Evolutionary conservation across 805 yeast genomes (phyloP).

Genomic region (Metschnikowia dekortorum): DNA sequence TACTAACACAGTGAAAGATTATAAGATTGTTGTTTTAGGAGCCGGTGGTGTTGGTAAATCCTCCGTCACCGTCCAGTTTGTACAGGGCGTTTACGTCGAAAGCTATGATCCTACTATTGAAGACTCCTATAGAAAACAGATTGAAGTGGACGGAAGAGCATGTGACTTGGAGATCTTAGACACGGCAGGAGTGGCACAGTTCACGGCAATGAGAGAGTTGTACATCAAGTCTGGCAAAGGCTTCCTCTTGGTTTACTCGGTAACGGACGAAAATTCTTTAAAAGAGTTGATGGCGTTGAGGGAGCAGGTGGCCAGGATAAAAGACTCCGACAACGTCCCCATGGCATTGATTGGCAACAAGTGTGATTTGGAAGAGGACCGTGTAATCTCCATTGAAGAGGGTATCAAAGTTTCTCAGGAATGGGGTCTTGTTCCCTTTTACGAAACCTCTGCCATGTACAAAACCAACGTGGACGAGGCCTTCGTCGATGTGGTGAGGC

Average conservation of each 20-base stretch:
- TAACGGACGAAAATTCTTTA: slow-evolving; percentile 60
- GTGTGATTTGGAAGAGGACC: slow-evolving; percentile 72
- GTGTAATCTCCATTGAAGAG: slow-evolving; percentile 73
- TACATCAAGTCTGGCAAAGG: slow-evolving; percentile 86
- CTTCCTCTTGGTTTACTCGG: slow-evolving; percentile 54
- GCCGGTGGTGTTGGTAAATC: slow-evolving; percentile 98
- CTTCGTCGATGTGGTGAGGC: slow-evolving; percentile 82
- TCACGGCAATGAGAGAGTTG: slow-evolving; percentile 90
- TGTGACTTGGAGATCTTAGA: slow-evolving; percentile 72
- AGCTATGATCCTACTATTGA: slow-evolving; percentile 96
- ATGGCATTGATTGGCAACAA: slow-evolving; percentile 91
- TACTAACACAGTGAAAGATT: slow-evolving; percentile 45
- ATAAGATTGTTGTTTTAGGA: slow-evolving; percentile 86
- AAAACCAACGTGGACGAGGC: slow-evolving; percentile 88
- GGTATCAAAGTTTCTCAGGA: slow-evolving; percentile 78
- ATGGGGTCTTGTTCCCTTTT: slow-evolving; percentile 89
- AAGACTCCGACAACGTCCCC: slow-evolving; percentile 73
- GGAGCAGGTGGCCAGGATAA: slow-evolving; percentile 80
- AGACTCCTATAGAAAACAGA: slow-evolving; percentile 87
- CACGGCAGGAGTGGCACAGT: slow-evolving; percentile 75
- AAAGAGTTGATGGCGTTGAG: slow-evolving; percentile 73
- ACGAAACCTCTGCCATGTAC: slow-evolving; percentile 90
- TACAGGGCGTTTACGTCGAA: slow-evolving; percentile 85
- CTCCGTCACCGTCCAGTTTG: slow-evolving; percentile 86
- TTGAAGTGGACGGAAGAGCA: slow-evolving; percentile 82